Conservation (phyloP, 31 red algal genomes). For the Asparagopsis taxiformis region DNA sequence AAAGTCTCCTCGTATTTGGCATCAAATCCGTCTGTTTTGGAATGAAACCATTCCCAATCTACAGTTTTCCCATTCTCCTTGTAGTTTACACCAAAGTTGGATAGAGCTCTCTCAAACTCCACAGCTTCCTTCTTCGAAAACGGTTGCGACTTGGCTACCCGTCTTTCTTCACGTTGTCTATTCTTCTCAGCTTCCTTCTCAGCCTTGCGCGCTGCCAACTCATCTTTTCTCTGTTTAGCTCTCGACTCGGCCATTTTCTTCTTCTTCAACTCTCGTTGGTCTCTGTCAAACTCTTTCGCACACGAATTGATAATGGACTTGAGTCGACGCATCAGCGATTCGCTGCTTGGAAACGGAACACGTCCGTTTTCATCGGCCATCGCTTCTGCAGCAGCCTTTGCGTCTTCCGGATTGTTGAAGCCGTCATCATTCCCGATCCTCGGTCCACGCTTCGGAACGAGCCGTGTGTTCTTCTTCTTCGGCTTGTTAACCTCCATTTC, state of each 20-base stretch:
- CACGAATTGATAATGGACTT: constrained; percentile 71
- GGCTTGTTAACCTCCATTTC: not conserved
- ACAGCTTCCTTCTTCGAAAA: constrained; percentile 80
- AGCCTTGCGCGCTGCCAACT: constrained; percentile 30
- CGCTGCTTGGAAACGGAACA: constrained; percentile 54
- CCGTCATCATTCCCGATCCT: constrained; percentile 49
- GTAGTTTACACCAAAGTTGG: constrained; percentile 69
- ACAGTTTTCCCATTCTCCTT: constrained; percentile 36
- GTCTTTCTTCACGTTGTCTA: constrained; percentile 27
- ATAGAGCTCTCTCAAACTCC: constrained; percentile 68
- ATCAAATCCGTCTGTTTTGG: constrained; percentile 32
- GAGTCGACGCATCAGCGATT: constrained; percentile 50
- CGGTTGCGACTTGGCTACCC: constrained; percentile 43
- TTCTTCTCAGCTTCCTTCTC: constrained; percentile 51
- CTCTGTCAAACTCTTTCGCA: constrained; percentile 37
- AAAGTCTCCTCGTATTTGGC: constrained; percentile 59
- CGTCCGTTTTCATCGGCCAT: constrained; percentile 40
- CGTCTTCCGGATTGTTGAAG: constrained; percentile 40
- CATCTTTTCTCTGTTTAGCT: constrained; percentile 43
- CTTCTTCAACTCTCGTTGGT: constrained; percentile 51
- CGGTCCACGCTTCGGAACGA: constrained; percentile 34
- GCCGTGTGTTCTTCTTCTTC: constrained; percentile 13
- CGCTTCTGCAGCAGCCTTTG: constrained; percentile 8
- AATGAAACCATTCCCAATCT: constrained; percentile 86
- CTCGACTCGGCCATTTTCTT: constrained; percentile 17